Evolutionary conservation across 169 alveolate species (phyloP), one percentile per base, ranked within the genome.

Genomic region (Cryptosporidium sp.): DNA sequence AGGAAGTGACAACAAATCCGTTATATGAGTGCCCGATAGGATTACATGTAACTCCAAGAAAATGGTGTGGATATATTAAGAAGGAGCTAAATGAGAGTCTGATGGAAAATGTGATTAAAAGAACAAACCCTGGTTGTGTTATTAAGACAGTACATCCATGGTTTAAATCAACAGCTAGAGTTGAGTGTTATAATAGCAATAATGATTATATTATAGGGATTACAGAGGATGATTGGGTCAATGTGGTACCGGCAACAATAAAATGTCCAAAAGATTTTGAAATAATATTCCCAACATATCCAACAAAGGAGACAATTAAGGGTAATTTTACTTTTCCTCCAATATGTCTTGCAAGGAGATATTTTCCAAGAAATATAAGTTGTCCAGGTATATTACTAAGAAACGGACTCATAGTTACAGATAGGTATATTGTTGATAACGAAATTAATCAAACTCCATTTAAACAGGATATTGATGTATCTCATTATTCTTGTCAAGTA

Each of bases 371-470:
- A 48, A 62, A 29, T 16, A 31, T 80, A 26, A 43, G 35, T 29
- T 80, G 89, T 29, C 68, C 89, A 5, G 89, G 89, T 3, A 80
- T 26, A 39, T 41, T 80, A 16, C 29, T 80, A 26, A 80, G 89
- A 80, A 80, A 59, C 29, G 74, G 74, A 41, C 48, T 80, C 8
- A 61, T 80, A 23, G 89, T 80, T 0, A 65, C 37, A 29, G 89
- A 80, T 41, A 59, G 80, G 62, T 62, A 58, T n/a, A 62, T 80
- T 18, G 75, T 80, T 39, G 80, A 80, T 8, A 35, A 35, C 0
- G 89, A 80, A 45, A 14, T 80, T 29, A 80, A 80, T 62, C 89
- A 80, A 37, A 80, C 75, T 26, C 89, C 89, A n/a, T 80, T 80
- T 43, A 59, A 80, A 18, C 89, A 80, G 55, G 12, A 62, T 62